Conservation (phyloP, 345 rosid genomes). For the Citrus reticulata region DNA sequence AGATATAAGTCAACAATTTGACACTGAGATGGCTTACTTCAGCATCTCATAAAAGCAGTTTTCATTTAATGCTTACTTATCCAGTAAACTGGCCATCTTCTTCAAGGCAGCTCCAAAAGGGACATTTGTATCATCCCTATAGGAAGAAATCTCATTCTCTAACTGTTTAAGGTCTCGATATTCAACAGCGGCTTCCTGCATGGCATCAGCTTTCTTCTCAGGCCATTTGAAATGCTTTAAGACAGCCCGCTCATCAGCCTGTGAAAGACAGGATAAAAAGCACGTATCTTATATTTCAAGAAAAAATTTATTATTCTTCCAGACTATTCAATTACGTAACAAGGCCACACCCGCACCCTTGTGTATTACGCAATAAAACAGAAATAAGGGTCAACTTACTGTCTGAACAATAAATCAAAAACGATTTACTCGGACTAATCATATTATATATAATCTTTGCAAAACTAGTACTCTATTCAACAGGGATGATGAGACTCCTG, state of each 20-base stretch:
- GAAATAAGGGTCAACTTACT: neutral
- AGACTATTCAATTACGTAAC: neutral
- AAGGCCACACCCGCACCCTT: neutral
- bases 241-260: slow-evolving; percentile 93
- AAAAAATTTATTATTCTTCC: neutral
- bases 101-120: slow-evolving; percentile 66
- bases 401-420: neutral
- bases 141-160: slow-evolving; percentile 62
- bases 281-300: neutral
- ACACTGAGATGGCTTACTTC: neutral
- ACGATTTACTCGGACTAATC: neutral
- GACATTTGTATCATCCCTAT: slow-evolving; percentile 41
- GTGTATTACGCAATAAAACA: neutral
- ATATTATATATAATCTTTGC: too few species aligned
- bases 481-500: neutral
- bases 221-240: slow-evolving; percentile 96
- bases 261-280: slow-evolving; percentile 5
- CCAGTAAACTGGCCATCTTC: slow-evolving; percentile 74
- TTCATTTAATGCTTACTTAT: slow-evolving; percentile 47
- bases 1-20: slow-evolving; percentile 3
- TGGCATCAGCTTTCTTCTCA: slow-evolving; percentile 83
- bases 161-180: slow-evolving; percentile 68
- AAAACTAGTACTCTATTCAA: neutral
- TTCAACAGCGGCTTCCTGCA: slow-evolving; percentile 86
- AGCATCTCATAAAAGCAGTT: slow-evolving; percentile 4